Evolutionary conservation across 2,329 filamentous ascomycete species (phyloP).

Genomic region (Fusarium sp.): DNA sequence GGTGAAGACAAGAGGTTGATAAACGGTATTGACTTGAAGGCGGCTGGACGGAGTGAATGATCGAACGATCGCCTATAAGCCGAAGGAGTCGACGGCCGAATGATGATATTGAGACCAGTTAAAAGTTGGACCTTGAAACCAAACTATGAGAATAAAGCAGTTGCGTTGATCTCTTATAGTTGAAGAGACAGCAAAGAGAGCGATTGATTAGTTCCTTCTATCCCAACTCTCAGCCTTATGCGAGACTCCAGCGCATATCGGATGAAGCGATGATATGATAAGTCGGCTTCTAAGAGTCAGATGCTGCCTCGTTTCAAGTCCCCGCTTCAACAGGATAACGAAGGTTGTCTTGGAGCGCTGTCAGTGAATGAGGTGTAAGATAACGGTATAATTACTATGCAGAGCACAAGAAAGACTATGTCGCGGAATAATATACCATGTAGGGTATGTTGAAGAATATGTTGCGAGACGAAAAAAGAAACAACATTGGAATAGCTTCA

Average conservation of each 20-base stretch:
- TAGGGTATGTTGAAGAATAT: background rate
- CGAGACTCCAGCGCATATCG: slow-evolving; percentile 8
- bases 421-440: background rate
- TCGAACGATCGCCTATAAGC: background rate
- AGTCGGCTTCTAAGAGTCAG: background rate
- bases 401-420: background rate
- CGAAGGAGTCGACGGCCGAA: background rate
- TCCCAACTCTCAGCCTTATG: slow-evolving; percentile 1
- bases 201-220: slow-evolving; percentile 18
- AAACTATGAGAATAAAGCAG: too few relatives aligned
- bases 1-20: background rate
- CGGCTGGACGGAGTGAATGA: background rate
- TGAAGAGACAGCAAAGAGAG: background rate
- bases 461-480: background rate
- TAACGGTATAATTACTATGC: background rate
- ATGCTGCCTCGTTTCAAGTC: slow-evolving; percentile 24
- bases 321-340: slow-evolving; percentile 1
- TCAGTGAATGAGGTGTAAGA: background rate
- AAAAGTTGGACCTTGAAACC: too few relatives aligned
- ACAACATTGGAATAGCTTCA: slow-evolving; percentile 8
- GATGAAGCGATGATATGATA: background rate
- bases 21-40: background rate
- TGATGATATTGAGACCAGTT: background rate
- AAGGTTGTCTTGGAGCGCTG: background rate
- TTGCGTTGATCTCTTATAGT: background rate